Evolutionary conservation across 1,284 basidiomycete species (phyloP).

Genomic region (Ceratobasidium sp.): DNA sequence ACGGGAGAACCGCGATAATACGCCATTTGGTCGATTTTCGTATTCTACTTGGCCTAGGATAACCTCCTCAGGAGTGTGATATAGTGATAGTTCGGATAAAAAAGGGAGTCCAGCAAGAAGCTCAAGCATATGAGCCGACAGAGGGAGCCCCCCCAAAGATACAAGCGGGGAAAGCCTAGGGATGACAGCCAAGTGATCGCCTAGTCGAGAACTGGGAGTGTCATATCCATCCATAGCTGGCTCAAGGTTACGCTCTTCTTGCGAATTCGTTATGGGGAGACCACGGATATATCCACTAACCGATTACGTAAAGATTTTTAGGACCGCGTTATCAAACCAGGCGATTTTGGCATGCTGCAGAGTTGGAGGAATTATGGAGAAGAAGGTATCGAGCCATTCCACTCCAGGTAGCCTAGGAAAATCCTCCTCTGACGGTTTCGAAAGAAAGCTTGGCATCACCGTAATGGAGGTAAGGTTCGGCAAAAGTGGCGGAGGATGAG

Average conservation of each 20-base stretch:
- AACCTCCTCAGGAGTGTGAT: conserved; percentile 18
- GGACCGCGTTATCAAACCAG: conserved; percentile 7
- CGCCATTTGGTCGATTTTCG: background rate
- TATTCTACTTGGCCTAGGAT: background rate
- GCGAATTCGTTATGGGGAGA: background rate
- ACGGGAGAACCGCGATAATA: background rate
- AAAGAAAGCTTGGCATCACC: background rate
- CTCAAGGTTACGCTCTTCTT: background rate
- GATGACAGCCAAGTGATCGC: conserved; percentile 15
- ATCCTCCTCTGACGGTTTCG: background rate
- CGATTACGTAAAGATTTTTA: background rate
- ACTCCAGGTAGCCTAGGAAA: conserved; percentile 12
- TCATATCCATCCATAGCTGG: background rate
- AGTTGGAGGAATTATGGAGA: background rate
- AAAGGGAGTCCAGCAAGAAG: background rate
- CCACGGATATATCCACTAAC: background rate
- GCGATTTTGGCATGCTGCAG: background rate
- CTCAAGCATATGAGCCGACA: conserved; percentile 15
- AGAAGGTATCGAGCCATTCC: conserved; percentile 3
- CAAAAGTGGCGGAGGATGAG: conserved; percentile 10
- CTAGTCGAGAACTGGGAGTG: background rate
- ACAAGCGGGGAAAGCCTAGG: conserved; percentile 15
- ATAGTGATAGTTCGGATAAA: background rate
- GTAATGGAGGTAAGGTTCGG: conserved; percentile 27
- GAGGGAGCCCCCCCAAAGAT: background rate